These are phyloP conservation scores for Colletotrichum theobromicola DNA, from an alignment of 2,329 filamentous ascomycete genomes.

Conservation along the genomic window DNA sequence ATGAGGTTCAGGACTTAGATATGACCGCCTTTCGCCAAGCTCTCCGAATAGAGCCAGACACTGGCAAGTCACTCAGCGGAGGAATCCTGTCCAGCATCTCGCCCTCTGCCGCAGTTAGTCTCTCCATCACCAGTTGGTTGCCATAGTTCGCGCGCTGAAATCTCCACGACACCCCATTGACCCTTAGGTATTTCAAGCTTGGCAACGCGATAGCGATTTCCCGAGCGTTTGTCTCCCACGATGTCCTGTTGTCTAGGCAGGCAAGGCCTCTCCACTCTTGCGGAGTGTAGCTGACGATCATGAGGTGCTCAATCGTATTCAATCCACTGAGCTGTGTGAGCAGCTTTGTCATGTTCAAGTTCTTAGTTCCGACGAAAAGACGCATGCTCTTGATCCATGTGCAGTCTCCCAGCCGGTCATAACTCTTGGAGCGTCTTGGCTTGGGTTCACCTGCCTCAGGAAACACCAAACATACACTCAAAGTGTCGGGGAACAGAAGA, in stretches of 20 bases:
- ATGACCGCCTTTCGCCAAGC: neutral
- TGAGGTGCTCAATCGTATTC: rapidly evolving
- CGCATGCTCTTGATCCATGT: neutral
- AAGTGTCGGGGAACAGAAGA: rapidly evolving
- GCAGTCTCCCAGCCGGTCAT: neutral
- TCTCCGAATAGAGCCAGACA: neutral
- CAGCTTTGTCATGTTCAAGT: neutral
- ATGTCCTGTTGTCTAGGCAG: rapidly evolving
- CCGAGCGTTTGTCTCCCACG: neutral
- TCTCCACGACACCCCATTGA: neutral
- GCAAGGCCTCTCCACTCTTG: rapidly evolving
- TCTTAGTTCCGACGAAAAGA: neutral
- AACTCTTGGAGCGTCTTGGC: neutral
- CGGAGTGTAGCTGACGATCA: neutral
- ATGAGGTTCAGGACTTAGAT: neutral
- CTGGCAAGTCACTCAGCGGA: neutral
- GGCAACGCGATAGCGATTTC: neutral
- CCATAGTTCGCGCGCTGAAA: neutral
- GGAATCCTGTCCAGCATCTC: neutral
- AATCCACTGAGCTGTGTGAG: neutral
- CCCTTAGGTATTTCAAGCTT: neutral
- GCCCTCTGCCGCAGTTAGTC: neutral
- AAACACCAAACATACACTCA: neutral
- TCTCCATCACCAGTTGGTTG: neutral
- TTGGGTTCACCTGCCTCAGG: neutral